Conservation (phyloP, 2,329 filamentous ascomycete species). For the Xylaria sp. region DNA sequence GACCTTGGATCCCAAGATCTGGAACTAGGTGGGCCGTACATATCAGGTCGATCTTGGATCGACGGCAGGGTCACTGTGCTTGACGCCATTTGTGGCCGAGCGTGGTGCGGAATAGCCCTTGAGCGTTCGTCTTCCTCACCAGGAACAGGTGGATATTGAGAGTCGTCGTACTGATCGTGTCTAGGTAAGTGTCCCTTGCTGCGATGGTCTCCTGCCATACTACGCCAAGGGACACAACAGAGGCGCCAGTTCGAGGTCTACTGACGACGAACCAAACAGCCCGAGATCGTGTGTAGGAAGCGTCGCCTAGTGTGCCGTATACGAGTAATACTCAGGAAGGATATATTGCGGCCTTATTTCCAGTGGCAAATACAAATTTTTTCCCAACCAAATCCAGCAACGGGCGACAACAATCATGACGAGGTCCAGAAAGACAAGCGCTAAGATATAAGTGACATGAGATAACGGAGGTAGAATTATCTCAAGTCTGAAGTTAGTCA, state of each 20-base stretch:
- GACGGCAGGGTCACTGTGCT: conserved; percentile 60
- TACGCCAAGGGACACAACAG: conserved; percentile 47
- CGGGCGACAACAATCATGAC: conserved; percentile 33
- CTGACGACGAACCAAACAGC: conserved; percentile 42
- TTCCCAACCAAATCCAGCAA: conserved; percentile 29
- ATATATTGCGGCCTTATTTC: conserved; percentile 23
- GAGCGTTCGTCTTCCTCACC: conserved; percentile 57
- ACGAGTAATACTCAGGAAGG: conserved; percentile 1
- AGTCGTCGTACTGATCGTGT: conserved; percentile 54
- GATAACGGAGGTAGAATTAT: conserved; percentile 4
- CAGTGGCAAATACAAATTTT: conserved; percentile 26
- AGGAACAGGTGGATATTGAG: conserved; percentile 56
- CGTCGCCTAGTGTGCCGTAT: conserved; percentile 22
- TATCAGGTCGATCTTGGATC: conserved; percentile 59
- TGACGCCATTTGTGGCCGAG: conserved; percentile 56
- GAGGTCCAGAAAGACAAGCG: conserved; percentile 12
- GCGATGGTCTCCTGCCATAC: conserved; percentile 55
- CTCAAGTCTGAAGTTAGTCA: conserved; percentile 19
- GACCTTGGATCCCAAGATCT: conserved; percentile 50
- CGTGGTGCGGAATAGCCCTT: conserved; percentile 47
- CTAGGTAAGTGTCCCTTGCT: conserved; percentile 50
- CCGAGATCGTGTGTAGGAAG: conserved; percentile 26
- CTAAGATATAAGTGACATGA: conserved; percentile 8
- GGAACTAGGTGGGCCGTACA: conserved; percentile 42
- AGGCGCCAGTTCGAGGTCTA: conserved; percentile 48